Evolutionary conservation across 2,329 filamentous ascomycete species (phyloP), one percentile per base, ranked within the genome.

Genomic region (Pezizomycotina sp.): DNA sequence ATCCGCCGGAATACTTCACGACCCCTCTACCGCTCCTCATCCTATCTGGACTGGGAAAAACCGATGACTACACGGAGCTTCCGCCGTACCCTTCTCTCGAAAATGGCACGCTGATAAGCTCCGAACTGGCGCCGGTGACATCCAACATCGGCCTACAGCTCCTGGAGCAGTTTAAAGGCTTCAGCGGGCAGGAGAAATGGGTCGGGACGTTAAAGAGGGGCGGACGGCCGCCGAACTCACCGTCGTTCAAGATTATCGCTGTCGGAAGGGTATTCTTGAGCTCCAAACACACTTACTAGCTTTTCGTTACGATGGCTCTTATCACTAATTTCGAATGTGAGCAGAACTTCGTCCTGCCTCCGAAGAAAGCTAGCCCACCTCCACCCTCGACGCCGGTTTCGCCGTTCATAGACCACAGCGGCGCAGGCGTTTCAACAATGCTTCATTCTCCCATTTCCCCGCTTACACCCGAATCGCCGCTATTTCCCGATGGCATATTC

Each of bases 401-500:
- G 31, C 53, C 66, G 67, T 40, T 65, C 12, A 62, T 64, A 29
- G 60, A 65, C 36, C 58, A 65, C 58, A 34, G 9, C 41, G 38
- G n/a, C 20, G 34, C 18, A 34, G 34, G 9, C 34, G 42, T 6
- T 38, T 38, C 15, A 23, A 31, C 15, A 27, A 36, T 32, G 15
- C 61, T 92, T 4, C 86, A 95, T 57, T 95, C 89, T 8, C 81
- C 84, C 1, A 73, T 92, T 48, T 95, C 89, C 2, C 89, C 86
- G 1, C 65, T 95, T 19, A 89, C 79, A 24, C 83, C 84, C 3
- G 68, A 68, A 5, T 92, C 86, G 5, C 64, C 72, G 2, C 66
- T 91, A 2, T 95, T 89, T 53, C 84, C 86, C 5, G 89, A 95
- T 58, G 89, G 86, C 4, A 62, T 93, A 40, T 72, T 93, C 55